Percentiles rank a stretch among this genome's conserved stretches.
phyloP scores from a whole-genome alignment of 2,329 filamentous ascomycete species.

The Aspergillus sergii region DNA sequence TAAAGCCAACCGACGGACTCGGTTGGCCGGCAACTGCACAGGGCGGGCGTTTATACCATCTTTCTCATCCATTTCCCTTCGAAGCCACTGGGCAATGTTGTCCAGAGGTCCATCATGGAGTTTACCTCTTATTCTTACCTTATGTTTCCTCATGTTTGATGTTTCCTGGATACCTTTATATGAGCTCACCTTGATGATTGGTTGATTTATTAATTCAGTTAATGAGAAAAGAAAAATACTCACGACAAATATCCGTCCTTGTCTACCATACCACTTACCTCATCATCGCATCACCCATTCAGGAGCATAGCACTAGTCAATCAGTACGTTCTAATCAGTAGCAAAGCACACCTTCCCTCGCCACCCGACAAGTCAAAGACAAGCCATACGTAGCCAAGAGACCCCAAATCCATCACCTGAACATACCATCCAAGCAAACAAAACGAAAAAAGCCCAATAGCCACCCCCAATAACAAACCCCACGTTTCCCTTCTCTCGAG shows the following conservation, averaged over 20 bases:
- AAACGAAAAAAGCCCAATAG: neutral
- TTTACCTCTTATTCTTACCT: constrained; percentile 7
- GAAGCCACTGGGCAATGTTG: constrained; percentile 4
- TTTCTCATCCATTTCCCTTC: constrained; percentile 8
- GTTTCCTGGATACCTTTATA: constrained; percentile 20
- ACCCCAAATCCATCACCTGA: neutral
- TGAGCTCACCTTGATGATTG: constrained; percentile 13
- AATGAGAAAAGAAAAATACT: constrained; percentile 7
- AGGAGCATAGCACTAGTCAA: neutral
- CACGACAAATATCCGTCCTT: neutral
- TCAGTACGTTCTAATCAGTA: neutral
- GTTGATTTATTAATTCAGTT: constrained; percentile 11
- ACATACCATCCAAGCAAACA: neutral
- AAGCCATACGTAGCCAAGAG: neutral
- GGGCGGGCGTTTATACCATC: constrained; percentile 17
- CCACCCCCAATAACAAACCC: neutral
- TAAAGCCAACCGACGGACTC: constrained; percentile 1
- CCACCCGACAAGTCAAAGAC: neutral
- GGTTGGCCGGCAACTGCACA: constrained; percentile 14
- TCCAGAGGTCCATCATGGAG: constrained; percentile 7
- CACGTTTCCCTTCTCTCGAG: neutral
- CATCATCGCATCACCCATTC: neutral
- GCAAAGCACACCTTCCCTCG: neutral
- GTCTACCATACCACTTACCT: neutral
- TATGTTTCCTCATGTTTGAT: neutral